Evolutionary conservation across 2,329 filamentous ascomycete species (phyloP).

Genomic region (Exophiala dermatitidis): DNA sequence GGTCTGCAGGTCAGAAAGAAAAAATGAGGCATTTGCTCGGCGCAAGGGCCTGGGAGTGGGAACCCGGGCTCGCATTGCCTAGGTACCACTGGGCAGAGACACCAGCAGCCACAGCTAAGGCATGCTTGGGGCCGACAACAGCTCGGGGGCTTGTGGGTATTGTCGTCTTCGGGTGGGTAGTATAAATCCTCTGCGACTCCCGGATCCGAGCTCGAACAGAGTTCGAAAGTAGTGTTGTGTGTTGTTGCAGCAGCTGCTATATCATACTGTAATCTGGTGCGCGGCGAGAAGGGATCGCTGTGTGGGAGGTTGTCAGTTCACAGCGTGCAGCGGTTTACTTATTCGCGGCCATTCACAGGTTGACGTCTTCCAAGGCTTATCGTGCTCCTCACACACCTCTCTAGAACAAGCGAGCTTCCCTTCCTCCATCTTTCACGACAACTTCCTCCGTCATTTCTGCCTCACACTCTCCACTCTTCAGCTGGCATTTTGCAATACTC

Average conservation of each 20-base stretch:
- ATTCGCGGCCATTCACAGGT: conserved; percentile 1
- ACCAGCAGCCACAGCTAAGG: background rate
- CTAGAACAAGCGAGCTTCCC: conserved; percentile 7
- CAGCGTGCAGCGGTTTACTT: background rate
- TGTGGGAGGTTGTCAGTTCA: conserved; percentile 3
- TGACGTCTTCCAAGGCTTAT: conserved; percentile 24
- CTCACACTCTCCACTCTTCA: conserved; percentile 33
- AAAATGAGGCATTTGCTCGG: conserved; percentile 23
- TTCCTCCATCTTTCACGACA: conserved; percentile 28
- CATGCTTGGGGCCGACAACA: background rate
- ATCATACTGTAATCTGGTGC: background rate
- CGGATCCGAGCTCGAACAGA: background rate
- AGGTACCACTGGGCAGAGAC: conserved; percentile 4
- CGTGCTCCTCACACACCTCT: conserved; percentile 11
- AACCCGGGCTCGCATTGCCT: conserved; percentile 9
- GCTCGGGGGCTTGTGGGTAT: background rate
- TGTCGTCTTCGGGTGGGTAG: background rate
- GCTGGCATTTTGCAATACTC: conserved; percentile 28
- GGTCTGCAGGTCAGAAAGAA: conserved; percentile 23
- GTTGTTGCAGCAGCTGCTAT: background rate
- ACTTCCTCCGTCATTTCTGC: conserved; percentile 30
- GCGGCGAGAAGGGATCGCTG: background rate
- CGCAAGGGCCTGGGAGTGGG: conserved; percentile 2
- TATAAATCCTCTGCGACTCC: background rate
- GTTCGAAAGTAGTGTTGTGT: background rate